Base-by-base conservation (phyloP, 306 rosid genomes). In the Trifolium subterraneum region DNA sequence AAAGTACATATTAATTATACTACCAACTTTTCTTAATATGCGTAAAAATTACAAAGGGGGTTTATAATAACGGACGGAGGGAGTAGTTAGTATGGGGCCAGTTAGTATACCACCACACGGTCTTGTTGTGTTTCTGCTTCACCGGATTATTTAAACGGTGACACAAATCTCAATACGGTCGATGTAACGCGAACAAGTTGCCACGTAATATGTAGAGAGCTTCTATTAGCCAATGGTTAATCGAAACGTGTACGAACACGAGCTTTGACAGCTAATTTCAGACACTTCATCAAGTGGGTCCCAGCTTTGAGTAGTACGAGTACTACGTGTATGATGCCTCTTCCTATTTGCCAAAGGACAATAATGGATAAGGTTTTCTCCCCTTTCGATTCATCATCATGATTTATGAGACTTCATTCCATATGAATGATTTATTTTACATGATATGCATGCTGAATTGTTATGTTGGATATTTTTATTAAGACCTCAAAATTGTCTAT, bases 141-240 rank as follows among this genome's bases (percentile, higher is more conserved):
- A 51, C 58, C 13, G 25, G 13, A 51, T 54, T n/a, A n/a, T n/a
- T n/a, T 23, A 20, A 52, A 52, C 60, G 60, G 60, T 23, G 1
- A 54, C 60, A 54, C 60, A 31, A 54, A 54, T 54, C 60, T 54
- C 29, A 20, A 54, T 20, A 54, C 60, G 2, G 22, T 50, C 56
- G 10, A 16, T 16, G 56, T 52, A 10, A 42, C 48, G n/a, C 15
- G 15, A 44, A 44, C 50, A 44, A 44, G 7, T 1, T 3, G 60
- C 60, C 60, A 54, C 60, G 31, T 54, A 23, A 27, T n/a, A 13
- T n/a, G 0, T 10, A 50, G 23, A 48, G 10, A 16, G 55, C 4
- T 48, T 52, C 0, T 0, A 2, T 18, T 4, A 52, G 60, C 15
- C 31, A 54, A 54, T 54, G 15, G 60, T 10, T 20, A 12, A 10